Conservation (phyloP, 192 early-diverging fungal species). For the Coemansia sp. region DNA sequence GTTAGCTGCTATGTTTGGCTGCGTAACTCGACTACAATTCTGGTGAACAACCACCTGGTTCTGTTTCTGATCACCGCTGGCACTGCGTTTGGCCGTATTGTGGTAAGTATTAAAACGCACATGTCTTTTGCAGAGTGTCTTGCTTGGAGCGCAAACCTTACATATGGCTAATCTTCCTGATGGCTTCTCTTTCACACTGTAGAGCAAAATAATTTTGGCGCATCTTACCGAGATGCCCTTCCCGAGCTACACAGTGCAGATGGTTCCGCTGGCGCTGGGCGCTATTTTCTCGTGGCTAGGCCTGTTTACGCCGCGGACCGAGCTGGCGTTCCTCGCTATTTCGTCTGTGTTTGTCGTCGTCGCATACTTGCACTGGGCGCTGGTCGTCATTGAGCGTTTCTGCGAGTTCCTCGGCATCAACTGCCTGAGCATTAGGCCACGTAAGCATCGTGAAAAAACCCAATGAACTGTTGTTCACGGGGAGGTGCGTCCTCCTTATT, state of each 20-base stretch:
- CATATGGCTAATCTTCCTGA: not conserved
- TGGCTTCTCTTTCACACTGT: slow-evolving; percentile 10
- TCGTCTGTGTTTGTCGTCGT: slow-evolving; percentile 71
- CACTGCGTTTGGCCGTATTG: slow-evolving; percentile 84
- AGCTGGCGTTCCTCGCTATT: slow-evolving; percentile 67
- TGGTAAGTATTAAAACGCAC: slow-evolving; percentile 38
- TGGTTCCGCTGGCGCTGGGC: slow-evolving; percentile 73
- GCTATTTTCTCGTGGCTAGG: slow-evolving; percentile 67
- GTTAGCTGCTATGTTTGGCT: slow-evolving; percentile 70
- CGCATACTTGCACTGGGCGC: slow-evolving; percentile 84
- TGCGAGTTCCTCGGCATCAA: slow-evolving; percentile 83
- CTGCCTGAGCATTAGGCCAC: slow-evolving; percentile 73
- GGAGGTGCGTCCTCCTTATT: not conserved
- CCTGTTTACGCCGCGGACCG: slow-evolving; percentile 66
- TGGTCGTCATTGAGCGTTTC: slow-evolving; percentile 83
- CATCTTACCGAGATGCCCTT: slow-evolving; percentile 82
- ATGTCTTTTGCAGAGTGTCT: not conserved
- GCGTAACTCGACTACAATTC: slow-evolving; percentile 68
- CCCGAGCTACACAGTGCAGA: slow-evolving; percentile 78
- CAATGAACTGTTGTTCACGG: slow-evolving; percentile 19
- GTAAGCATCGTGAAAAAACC: slow-evolving; percentile 53
- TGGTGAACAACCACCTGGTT: slow-evolving; percentile 67
- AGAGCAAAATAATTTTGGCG: slow-evolving; percentile 85
- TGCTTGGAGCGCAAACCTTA: not conserved
- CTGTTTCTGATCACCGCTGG: slow-evolving; percentile 73